A percentile compares a stretch with the other conserved stretches of the same genome.
These are phyloP conservation scores for Alternaria sp. DNA, from an alignment of 2,329 filamentous ascomycete species.

Conservation along the genomic window DNA sequence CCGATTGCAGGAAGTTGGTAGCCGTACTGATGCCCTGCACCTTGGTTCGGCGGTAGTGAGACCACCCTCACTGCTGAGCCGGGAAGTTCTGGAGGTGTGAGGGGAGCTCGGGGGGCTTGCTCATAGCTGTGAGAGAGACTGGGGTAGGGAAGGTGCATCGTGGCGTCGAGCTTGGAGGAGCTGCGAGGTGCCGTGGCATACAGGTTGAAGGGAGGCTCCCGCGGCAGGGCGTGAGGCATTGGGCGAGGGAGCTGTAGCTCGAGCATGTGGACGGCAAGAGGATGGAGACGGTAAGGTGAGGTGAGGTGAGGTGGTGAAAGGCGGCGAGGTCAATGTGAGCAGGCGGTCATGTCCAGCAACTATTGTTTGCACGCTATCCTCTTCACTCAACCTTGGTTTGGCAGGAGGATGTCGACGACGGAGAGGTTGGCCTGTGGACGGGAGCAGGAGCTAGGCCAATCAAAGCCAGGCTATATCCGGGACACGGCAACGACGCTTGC, in stretches of 20 bases:
- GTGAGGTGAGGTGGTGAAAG: conserved; percentile 13
- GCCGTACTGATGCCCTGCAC: conserved; percentile 38
- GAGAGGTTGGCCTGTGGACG: conserved; percentile 12
- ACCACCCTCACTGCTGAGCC: conserved; percentile 43
- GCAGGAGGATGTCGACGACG: conserved; percentile 42
- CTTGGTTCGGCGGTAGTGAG: conserved; percentile 35
- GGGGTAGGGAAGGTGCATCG: conserved; percentile 45
- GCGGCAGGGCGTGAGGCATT: conserved; percentile 50
- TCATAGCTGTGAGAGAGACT: conserved; percentile 32
- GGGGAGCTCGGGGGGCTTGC: conserved; percentile 32
- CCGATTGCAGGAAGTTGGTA: conserved; percentile 47
- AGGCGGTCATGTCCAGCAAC: conserved; percentile 18
- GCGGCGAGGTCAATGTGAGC: conserved; percentile 21
- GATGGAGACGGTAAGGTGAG: conserved; percentile 10
- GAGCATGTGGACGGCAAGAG: conserved; percentile 43
- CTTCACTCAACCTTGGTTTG: conserved; percentile 18
- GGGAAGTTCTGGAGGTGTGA: conserved; percentile 45
- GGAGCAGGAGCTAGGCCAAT: conserved; percentile 40
- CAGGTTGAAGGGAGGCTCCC: conserved; percentile 45
- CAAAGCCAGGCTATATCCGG: conserved; percentile 40
- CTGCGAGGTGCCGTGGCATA: conserved; percentile 33
- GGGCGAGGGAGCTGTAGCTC: conserved; percentile 50
- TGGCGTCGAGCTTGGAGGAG: conserved; percentile 35
- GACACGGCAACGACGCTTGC: conserved; percentile 23
- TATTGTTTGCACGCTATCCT: conserved; percentile 24